These are phyloP conservation scores for Stephania yunnanensis DNA, from an alignment of 164 flowering plant genomes.

Conservation along the genomic window DNA sequence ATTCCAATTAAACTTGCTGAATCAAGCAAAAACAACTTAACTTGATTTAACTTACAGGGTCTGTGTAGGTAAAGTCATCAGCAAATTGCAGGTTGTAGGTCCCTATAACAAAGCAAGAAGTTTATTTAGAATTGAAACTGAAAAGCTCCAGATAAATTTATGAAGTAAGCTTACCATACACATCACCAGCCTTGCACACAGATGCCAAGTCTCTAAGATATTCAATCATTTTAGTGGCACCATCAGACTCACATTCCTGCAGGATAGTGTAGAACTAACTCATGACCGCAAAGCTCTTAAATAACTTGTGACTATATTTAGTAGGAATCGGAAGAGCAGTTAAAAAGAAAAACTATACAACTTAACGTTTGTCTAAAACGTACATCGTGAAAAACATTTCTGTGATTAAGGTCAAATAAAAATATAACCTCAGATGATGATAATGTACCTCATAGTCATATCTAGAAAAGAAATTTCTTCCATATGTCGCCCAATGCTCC, in stretches of 20 bases:
- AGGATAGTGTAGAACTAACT: background rate
- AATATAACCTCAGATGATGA: background rate
- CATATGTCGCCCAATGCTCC: constrained; percentile 94
- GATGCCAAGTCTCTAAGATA: constrained; percentile 72
- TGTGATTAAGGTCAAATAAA: background rate
- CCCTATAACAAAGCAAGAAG: constrained; percentile 36
- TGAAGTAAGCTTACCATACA: constrained; percentile 51
- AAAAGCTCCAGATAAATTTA: background rate
- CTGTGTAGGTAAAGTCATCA: constrained; percentile 87
- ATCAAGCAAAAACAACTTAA: too few relatives aligned
- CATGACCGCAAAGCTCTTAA: background rate
- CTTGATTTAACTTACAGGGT: constrained; percentile 65
- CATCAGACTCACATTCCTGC: constrained; percentile 96
- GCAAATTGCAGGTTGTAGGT: constrained; percentile 76
- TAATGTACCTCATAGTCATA: constrained; percentile 86
- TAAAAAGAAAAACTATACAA: background rate
- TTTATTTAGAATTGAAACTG: constrained; percentile 12
- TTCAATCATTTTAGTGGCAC: constrained; percentile 87
- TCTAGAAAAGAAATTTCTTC: constrained; percentile 96
- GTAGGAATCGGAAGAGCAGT: background rate
- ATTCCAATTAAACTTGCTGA: background rate
- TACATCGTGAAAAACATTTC: background rate
- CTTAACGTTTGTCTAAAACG: background rate
- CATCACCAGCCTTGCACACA: constrained; percentile 72
- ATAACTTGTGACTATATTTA: background rate